Evolutionary conservation across 352 stramenopile species (phyloP).

Genomic region (Phytophthora colocasiae): DNA sequence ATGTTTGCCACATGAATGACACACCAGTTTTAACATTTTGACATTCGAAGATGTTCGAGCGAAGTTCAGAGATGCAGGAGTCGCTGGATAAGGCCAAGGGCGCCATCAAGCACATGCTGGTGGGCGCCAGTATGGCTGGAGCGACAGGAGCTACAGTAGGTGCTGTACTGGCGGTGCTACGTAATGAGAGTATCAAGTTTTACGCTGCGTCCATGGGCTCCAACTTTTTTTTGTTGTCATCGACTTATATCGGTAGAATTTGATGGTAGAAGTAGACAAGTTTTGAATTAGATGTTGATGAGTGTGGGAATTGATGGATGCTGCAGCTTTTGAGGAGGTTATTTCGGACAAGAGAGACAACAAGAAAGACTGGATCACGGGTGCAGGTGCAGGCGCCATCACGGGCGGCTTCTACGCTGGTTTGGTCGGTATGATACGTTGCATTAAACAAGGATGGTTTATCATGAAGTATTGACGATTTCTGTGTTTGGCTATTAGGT

Average conservation of each 20-base stretch:
- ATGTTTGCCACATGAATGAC: conserved; percentile 9
- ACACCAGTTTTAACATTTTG: conserved; percentile 15
- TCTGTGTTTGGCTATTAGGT: conserved; percentile 39
- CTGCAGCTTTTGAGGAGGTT: conserved; percentile 76
- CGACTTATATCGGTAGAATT: conserved; percentile 82
- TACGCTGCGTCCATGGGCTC: conserved; percentile 85
- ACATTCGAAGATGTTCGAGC: conserved; percentile 38
- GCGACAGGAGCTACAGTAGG: conserved; percentile 63
- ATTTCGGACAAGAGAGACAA: conserved; percentile 70
- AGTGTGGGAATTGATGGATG: not conserved
- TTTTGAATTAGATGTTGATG: not conserved
- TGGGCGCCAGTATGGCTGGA: conserved; percentile 61
- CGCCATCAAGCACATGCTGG: conserved; percentile 75
- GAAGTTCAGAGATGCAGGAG: conserved; percentile 35
- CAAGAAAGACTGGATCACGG: conserved; percentile 69
- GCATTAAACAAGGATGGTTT: not conserved
- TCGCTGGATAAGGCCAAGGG: conserved; percentile 72
- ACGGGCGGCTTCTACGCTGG: conserved; percentile 80
- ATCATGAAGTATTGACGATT: not conserved
- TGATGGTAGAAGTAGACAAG: not conserved
- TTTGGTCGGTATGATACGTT: conserved; percentile 56
- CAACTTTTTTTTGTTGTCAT: conserved; percentile 86
- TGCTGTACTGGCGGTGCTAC: conserved; percentile 64
- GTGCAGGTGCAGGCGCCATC: conserved; percentile 57
- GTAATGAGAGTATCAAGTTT: conserved; percentile 83